Base-by-base conservation (phyloP, 73 alveolate genomes). In the Paramecium biaurelia region DNA sequence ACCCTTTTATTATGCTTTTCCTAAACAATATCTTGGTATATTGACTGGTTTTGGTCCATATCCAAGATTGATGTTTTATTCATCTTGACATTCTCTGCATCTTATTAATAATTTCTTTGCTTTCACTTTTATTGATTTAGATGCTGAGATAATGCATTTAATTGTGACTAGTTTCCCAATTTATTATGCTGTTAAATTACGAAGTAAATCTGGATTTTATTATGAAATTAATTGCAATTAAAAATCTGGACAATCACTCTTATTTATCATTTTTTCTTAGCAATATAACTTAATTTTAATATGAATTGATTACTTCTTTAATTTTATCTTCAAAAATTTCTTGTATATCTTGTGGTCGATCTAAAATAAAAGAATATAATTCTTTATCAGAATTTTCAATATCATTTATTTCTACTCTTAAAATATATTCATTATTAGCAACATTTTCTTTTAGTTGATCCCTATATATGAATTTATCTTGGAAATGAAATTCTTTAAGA, bases 31-130 rank as follows among this genome's bases (percentile, higher is more conserved):
- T 79, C 90, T 79, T 20, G 90, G 90, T 45, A 79, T 43, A 43
- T 47, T 47, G 14, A 79, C 30, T 12, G 90, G 76, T 41, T 26
- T 26, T 41, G 37, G 76, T 24, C 76, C 74, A 45, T 15, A 42
- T 30, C 90, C 90, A n/a, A 79, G 34, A 42, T 79, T 41, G 5
- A 79, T 23, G 10, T 24, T 10, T 42, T 47, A 24, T 43, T 43
- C 72, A 79, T 79, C 76, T 30, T 79, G 30, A 37, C 90, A 79
- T 79, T 79, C 70, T 34, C 90, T 42, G 12, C 90, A 79, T 47
- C 56, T 12, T 11, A 63, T 43, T 20, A 43, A 18, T 20, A 79
- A 2, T 41, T 38, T 41, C 41, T 45, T 20, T 1, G 90, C 90
- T 18, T 79, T 79, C 45, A 79, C 90, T 79, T 47, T 79, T 0